Evolutionary conservation across 805 yeast species (phyloP).

Genomic region (Candida yuanshanica): DNA sequence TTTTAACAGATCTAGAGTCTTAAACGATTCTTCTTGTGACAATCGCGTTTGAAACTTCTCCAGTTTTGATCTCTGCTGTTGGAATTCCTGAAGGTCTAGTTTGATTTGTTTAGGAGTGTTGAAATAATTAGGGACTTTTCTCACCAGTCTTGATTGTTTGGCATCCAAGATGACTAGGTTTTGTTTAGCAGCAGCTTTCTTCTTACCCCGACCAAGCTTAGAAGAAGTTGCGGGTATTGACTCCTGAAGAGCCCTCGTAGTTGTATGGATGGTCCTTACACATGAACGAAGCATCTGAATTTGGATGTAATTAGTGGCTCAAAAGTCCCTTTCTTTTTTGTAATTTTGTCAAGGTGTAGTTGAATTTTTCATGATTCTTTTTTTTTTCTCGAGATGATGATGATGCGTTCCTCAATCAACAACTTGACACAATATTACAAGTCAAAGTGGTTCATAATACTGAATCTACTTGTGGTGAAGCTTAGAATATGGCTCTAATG

Average conservation of each 20-base stretch:
- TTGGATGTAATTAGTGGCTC: no score
- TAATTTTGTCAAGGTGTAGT: no score
- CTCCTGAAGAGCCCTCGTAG: background rate
- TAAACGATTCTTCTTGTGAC: constrained; percentile 6
- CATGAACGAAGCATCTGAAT: background rate
- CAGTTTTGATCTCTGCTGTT: constrained; percentile 6
- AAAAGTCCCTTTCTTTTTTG: no score
- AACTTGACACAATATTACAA: background rate
- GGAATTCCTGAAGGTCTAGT: constrained; percentile 1
- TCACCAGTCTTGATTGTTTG: constrained; percentile 13
- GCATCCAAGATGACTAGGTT: constrained; percentile 19
- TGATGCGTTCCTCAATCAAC: background rate
- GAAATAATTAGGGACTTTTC: constrained; percentile 6
- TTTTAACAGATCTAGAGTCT: constrained; percentile 8
- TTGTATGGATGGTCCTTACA: background rate
- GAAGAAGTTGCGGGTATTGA: background rate
- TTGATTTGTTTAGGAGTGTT: background rate
- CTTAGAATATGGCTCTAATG: no score
- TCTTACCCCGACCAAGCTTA: constrained; percentile 20
- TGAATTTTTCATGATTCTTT: background rate
- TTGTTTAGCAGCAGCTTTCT: constrained; percentile 20
- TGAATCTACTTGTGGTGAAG: no score
- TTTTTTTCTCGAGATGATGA: background rate
- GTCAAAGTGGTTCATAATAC: no score
- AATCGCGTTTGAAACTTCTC: constrained; percentile 4